Percentiles rank a stretch among this genome's conserved stretches.
Evolutionary conservation across 2,329 filamentous ascomycete species (phyloP).

Genomic region (Neonectria punicea): DNA sequence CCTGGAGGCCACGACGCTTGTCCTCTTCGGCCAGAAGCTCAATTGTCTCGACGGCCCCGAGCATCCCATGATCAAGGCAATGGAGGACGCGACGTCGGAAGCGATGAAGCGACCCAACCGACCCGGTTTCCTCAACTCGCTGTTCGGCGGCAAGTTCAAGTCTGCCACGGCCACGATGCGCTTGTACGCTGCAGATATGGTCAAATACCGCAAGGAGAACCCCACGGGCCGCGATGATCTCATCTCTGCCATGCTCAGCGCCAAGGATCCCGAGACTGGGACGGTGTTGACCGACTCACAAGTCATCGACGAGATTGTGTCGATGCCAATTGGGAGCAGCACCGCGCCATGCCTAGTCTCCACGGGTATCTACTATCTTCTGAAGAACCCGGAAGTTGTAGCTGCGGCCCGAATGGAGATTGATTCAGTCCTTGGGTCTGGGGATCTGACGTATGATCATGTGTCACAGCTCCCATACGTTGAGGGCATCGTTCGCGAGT

Average conservation of each 20-base stretch:
- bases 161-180: slow-evolving; percentile 64
- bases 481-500: slow-evolving; percentile 64
- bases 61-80: slow-evolving; percentile 61
- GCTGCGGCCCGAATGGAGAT: slow-evolving; percentile 63
- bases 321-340: slow-evolving; percentile 70
- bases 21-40: slow-evolving; percentile 62
- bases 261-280: slow-evolving; percentile 70
- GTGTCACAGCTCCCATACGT: slow-evolving; percentile 63
- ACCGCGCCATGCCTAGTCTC: slow-evolving; percentile 59
- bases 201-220: slow-evolving; percentile 64
- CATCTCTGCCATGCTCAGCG: slow-evolving; percentile 68
- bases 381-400: slow-evolving; percentile 61
- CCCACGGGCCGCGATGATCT: slow-evolving; percentile 68
- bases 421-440: slow-evolving; percentile 60
- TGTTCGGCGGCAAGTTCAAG: slow-evolving; percentile 64
- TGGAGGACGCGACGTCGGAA: slow-evolving; percentile 66
- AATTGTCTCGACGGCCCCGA: slow-evolving; percentile 57
- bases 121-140: slow-evolving; percentile 62
- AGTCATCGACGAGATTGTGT: slow-evolving; percentile 75
- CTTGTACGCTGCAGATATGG: slow-evolving; percentile 64
- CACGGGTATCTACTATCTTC: slow-evolving; percentile 60
- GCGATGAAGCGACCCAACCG: slow-evolving; percentile 65
- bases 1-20: slow-evolving; percentile 61
- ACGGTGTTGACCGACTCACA: slow-evolving; percentile 66
- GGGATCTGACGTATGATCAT: slow-evolving; percentile 58